Evolutionary conservation across 2,329 filamentous ascomycete species (phyloP).

Genomic region (Zarea fungicola): DNA sequence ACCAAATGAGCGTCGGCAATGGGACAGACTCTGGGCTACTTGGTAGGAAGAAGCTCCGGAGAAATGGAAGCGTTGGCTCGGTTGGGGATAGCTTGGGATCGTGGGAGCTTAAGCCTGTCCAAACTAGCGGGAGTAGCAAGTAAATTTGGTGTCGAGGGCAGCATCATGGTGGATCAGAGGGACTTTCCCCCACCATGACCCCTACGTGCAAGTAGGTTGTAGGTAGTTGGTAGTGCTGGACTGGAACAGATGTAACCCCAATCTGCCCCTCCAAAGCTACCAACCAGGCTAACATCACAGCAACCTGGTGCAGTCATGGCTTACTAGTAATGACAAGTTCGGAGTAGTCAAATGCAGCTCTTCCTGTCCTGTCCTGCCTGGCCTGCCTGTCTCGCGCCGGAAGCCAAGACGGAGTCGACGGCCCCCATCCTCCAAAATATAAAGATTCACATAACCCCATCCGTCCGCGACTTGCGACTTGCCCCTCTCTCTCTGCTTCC

Average conservation of each 20-base stretch:
- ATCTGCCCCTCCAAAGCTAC: too few species aligned
- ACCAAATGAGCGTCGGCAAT: too few species aligned
- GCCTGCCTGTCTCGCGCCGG: too few species aligned
- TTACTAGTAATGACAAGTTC: not conserved
- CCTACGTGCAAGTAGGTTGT: constrained; percentile 1
- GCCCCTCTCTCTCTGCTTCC: constrained; percentile 18
- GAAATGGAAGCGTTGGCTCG: constrained; percentile 5
- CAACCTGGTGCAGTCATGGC: too few species aligned
- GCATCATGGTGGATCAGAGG: not conserved
- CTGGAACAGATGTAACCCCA: constrained; percentile 7
- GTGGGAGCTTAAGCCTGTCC: not conserved
- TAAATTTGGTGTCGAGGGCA: not conserved
- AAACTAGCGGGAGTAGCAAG: not conserved
- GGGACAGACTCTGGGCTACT: too few species aligned
- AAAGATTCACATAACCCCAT: constrained; percentile 12
- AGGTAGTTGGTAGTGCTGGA: too few species aligned
- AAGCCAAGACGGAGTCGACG: not conserved
- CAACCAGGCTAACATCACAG: too few species aligned
- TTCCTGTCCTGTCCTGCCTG: too few species aligned
- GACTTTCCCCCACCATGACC: constrained; percentile 8
- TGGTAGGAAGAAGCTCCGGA: not conserved
- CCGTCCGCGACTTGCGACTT: constrained; percentile 9
- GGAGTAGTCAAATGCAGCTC: not conserved
- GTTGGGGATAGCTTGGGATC: not conserved
- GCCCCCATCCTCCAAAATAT: not conserved